Evolutionary conservation across 441 rosid species (phyloP), one percentile per base, ranked within the genome.

Genomic region (Omphalea diandra): DNA sequence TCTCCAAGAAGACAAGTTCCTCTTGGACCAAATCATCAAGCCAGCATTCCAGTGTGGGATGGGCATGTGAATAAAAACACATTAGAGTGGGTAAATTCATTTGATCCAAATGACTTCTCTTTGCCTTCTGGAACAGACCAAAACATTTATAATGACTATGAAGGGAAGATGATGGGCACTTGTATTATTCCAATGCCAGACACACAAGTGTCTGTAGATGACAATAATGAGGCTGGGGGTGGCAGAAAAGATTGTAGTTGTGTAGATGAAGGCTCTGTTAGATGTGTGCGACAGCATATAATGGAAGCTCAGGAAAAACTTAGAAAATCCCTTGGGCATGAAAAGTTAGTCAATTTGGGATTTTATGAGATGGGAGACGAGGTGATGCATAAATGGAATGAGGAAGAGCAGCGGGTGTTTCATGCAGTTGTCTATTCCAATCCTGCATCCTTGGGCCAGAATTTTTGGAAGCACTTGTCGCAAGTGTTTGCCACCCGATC

Each of bases 11-110:
- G 80, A 69, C 72, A 65, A 56, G 87, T 91, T 69, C 97, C 87
- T 50, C 47, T 89, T 66, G 97, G 97, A 64, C 75, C 82, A 15
- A 70, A 83, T 75, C 83, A 87, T 82, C 97, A 91, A 70, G 95
- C 89, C 57, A 74, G 67, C 65, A 77, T 89, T 68, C 91, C 93
- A 47, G 72, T 72, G 18, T 89, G 86, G 80, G 46, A 24, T 11
- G n/a, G 31, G 15, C 68, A 58, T 63, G n/a, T 14, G 2, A 27
- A 49, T n/a, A n/a, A 49, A 47, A 15, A 24, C 54, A 36, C 40
- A 52, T 54, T 50, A n/a, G 60, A 56, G 83, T 29, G 32, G 22
- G 66, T 55, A 40, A 75, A 74, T 26, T 63, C 67, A 3, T 65
- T 36, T 3, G 31, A 32, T 68, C 24, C 57, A 55, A 62, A 40